Evolutionary conservation across 306 rosid genomes (phyloP), one percentile per base, ranked within the genome.

Genomic region (Macrotyloma uniflorum): DNA sequence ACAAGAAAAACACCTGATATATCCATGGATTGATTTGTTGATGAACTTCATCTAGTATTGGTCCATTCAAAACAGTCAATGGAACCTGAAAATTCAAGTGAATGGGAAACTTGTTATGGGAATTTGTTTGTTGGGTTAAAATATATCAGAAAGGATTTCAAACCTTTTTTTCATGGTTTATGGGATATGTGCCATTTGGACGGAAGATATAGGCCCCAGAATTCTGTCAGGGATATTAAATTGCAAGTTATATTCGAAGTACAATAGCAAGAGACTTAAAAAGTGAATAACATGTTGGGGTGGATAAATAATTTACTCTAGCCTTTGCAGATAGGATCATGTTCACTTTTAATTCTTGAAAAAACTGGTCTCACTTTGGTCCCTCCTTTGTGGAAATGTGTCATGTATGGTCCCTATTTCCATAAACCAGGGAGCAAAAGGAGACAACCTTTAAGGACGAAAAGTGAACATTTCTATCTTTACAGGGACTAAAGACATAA

Each of bases 151-250:
- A 51, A 57, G 78, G 70, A 73, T 66, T 55, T 63, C 28, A 61
- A 67, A 88, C 91, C 91, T 81, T 83, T 54, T 18, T 69, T 67
- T 83, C 81, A 67, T 77, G 73, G 54, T 81, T 79, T 51, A 88
- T 67, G 70, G 20, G 84, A 79, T 58, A 42, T 40, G 91, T 80
- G 36, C 81, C 83, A 79, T 88, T 88, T 46, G 91, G 91, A 72
- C 91, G 91, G 67, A 88, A 88, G 75, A 88, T 10, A 28, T 85
- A 88, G 22, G 91, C 91, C 19, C 91, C 91, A 26, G 91, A 77
- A 75, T 86, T 86, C 89, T 86, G 86, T 19, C 32, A 50, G 63
- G 72, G 33, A 80, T 71, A 79, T 71, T 32, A 83, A 71, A 72
- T 45, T 33, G 14, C 67, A 26, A 50, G 77, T 79, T 67, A 54